phyloP scores from a whole-genome alignment of 768 basidiomycete genomes.

The Termitomyces sp. region DNA sequence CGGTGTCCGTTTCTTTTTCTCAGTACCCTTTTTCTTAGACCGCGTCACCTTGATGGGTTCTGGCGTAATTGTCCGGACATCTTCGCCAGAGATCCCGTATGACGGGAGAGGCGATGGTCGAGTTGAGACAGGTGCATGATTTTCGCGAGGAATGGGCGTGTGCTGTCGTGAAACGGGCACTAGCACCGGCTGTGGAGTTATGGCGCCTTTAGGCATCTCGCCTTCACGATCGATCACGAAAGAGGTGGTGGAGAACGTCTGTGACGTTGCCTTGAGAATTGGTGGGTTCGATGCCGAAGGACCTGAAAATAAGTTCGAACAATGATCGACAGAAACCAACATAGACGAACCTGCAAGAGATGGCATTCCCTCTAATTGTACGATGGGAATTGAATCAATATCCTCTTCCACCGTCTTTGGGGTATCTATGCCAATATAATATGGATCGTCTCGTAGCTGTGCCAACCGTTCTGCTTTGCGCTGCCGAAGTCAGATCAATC shows the following conservation, averaged over 20 bases:
- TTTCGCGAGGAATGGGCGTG: constrained; percentile 16
- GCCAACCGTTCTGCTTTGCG: constrained; percentile 73
- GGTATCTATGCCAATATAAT: constrained; percentile 76
- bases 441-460: constrained; percentile 82
- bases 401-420: constrained; percentile 48
- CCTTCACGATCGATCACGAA: constrained; percentile 75
- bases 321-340: neutral
- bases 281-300: constrained; percentile 35
- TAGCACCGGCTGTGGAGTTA: constrained; percentile 22
- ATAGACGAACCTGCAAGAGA: constrained; percentile 34
- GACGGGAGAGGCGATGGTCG: constrained; percentile 42
- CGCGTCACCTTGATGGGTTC: constrained; percentile 77
- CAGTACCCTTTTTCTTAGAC: constrained; percentile 60
- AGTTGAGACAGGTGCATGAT: constrained; percentile 31
- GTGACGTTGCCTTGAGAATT: constrained; percentile 38
- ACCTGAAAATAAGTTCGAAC: constrained; percentile 19
- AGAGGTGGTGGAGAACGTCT: constrained; percentile 38
- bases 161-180: constrained; percentile 23
- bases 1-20: constrained; percentile 67
- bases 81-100: constrained; percentile 51
- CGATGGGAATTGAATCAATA: constrained; percentile 90
- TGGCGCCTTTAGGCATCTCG: constrained; percentile 77
- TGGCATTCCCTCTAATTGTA: constrained; percentile 73
- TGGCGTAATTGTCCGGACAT: constrained; percentile 46
- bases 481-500: constrained; percentile 33